These are phyloP conservation scores for Colletotrichum eleusines DNA, from an alignment of 2,329 filamentous ascomycete genomes.

Conservation along the genomic window DNA sequence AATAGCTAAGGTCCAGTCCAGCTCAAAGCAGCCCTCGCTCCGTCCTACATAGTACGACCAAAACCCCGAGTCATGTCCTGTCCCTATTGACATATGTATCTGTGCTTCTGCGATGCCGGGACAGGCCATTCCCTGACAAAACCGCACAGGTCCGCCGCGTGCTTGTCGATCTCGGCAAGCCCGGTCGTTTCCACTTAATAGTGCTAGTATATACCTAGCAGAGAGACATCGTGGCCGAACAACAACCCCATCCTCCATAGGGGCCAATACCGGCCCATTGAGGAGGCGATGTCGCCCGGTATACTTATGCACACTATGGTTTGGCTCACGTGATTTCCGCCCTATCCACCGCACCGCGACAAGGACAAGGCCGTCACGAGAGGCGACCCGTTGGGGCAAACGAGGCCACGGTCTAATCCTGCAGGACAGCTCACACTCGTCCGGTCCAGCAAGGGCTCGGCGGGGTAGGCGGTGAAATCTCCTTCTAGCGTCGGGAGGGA, in stretches of 20 bases:
- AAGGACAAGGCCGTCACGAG: conserved; percentile 18
- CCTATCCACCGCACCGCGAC: conserved; percentile 14
- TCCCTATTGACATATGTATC: not conserved
- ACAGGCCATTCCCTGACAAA: conserved; percentile 10
- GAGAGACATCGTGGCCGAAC: conserved; percentile 15
- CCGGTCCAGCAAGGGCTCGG: not conserved
- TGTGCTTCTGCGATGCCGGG: conserved; percentile 28
- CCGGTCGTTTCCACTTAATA: conserved; percentile 9
- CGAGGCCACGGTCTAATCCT: conserved; percentile 18
- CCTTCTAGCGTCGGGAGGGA: conserved; percentile 24
- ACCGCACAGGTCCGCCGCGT: not conserved
- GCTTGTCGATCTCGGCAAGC: conserved; percentile 15
- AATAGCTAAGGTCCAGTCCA: conserved; percentile 7
- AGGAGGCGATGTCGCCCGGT: not conserved
- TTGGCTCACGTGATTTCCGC: not conserved
- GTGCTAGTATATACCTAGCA: too few species aligned
- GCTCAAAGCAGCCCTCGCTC: not conserved
- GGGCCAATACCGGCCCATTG: conserved; percentile 13
- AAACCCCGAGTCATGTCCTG: conserved; percentile 25
- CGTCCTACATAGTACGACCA: conserved; percentile 2
- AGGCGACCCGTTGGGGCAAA: conserved; percentile 11
- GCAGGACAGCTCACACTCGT: conserved; percentile 13
- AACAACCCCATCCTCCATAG: not conserved
- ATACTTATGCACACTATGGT: not conserved
- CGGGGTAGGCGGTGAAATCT: conserved; percentile 16